phyloP scores from a whole-genome alignment of 2,329 filamentous ascomycete species.

The Fusarium avenaceum region DNA sequence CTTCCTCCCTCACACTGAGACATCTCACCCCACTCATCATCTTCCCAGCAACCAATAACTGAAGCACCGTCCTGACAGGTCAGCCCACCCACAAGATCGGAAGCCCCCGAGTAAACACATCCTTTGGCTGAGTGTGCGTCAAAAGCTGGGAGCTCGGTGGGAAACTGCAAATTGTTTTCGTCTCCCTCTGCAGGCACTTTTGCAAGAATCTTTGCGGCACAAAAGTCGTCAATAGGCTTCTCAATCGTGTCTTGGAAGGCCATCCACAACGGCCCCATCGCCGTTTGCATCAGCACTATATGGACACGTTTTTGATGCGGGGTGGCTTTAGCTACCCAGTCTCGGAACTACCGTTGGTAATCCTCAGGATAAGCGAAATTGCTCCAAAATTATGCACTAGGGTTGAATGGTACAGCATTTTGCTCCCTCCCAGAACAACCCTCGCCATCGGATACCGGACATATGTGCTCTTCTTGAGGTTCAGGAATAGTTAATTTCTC shows the following conservation, averaged over 20 bases:
- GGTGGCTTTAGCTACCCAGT: background rate
- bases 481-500: background rate
- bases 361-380: background rate
- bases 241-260: background rate
- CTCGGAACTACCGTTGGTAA: background rate
- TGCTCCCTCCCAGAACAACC: background rate
- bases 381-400: background rate
- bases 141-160: background rate
- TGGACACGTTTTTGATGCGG: background rate
- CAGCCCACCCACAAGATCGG: background rate
- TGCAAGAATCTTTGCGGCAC: background rate
- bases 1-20: background rate
- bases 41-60: constrained; percentile 3
- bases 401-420: background rate
- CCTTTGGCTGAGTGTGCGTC: constrained; percentile 1
- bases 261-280: background rate
- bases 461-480: background rate
- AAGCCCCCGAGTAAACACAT: constrained; percentile 3
- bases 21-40: background rate
- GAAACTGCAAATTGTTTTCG: background rate
- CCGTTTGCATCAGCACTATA: background rate
- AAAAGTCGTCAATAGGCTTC: background rate
- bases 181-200: background rate
- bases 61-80: background rate
- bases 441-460: background rate